Base-by-base conservation (phyloP, 768 basidiomycete species). In the Podaxis sp. region DNA sequence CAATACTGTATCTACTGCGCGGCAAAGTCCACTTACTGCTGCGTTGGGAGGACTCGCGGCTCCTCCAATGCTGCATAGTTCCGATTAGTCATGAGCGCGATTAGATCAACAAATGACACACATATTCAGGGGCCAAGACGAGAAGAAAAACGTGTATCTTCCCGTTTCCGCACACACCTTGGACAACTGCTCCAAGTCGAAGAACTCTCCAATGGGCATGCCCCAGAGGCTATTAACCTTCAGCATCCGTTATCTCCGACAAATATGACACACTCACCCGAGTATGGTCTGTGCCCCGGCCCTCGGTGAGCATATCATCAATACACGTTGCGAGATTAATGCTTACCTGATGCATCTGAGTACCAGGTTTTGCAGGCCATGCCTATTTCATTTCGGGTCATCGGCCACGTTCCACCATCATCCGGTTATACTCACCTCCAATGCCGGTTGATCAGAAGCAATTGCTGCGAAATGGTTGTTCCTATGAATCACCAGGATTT, bases 181-280 rank as follows among this genome's bases (percentile, higher is more conserved):
- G 10, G 85, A 80, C 2, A 90, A 75, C 60, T 79, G 77, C 69
- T 90, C 88, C 40, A 89, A 73, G 69, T 90, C 88, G 68, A 90
- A 89, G 65, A 89, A 80, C 73, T 89, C 89, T 82, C 87, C 88
- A 55, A 89, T 84, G 27, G 87, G 87, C 86, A 89, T 88, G 3
- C 88, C 88, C 82, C 86, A 89, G 13, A 88, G 71, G 5, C 87
- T 87, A 53, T 5, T 16, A 47, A 42, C 62, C 42, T 23, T 54
- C 52, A 54, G 54, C 0, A 36, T 28, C 27, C 28, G 35, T 44
- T 61, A 42, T 14, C 13, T 57, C 62, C 9, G 16, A 11, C 16
- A 35, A 3, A 21, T 38, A 16, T 25, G 37, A 35, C 28, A 25
- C 21, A 72, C 83, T 67, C 66, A 87, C 85, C 80, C 83, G 14